Evolutionary conservation across 805 yeast genomes (phyloP), one percentile per base, ranked within the genome.

Genomic region (Teunomyces cretensis): DNA sequence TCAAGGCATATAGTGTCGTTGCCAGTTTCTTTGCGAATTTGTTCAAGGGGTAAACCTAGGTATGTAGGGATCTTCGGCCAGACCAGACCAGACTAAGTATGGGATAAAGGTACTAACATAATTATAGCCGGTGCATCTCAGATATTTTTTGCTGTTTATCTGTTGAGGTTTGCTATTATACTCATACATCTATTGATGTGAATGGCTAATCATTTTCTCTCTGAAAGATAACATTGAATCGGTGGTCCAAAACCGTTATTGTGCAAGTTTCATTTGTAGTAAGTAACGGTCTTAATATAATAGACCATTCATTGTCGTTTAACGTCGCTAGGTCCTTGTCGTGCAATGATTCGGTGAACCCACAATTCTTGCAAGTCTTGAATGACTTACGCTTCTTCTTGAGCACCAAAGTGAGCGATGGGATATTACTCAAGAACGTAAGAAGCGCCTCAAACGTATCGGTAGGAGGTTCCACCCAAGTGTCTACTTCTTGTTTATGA

Each of bases 291-390:
- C 45, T 45, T 16, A 58, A 51, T 5, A 58, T 33, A 11, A 49
- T 46, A 11, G 38, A 24, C 62, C 62, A 58, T 33, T 57, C 60
- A 22, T 49, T 44, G 5, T 45, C 11, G 40, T 51, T 19, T 46
- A 49, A 26, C 43, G 50, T 2, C 48, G 39, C 8, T 46, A 45
- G 27, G 27, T 38, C 33, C 46, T 52, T 16, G 17, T 35, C 48
- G 8, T 13, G 24, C 12, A 13, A 11, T 5, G 30, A 11, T 9
- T 33, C 45, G 4, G 47, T 47, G 24, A 54, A 49, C 2, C 74
- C 74, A 54, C 74, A 69, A n/a, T 58, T 64, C 12, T 52, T 53
- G 51, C 74, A 69, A 1, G 66, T 59, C 30, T 57, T 60, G 35
- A 60, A 43, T 14, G 49, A 53, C 27, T 41, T 50, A 1, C 55